These are phyloP conservation scores for Vitellaria paradoxa DNA, from an alignment of 179 eudicot genomes.

Conservation along the genomic window DNA sequence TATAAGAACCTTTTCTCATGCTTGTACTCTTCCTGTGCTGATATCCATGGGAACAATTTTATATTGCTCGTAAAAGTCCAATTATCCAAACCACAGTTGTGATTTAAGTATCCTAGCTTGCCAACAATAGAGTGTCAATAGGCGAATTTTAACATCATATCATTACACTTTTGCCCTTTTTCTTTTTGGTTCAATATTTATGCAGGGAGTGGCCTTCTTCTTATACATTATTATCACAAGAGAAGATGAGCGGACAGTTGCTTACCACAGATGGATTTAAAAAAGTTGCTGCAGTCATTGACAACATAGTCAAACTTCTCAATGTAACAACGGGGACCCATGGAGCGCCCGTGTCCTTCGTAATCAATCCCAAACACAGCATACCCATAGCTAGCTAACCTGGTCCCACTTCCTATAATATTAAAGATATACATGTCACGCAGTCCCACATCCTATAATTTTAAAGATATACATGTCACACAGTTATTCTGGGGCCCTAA, in stretches of 20 bases:
- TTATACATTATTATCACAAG: too few species aligned
- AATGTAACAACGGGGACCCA: conserved; percentile 91
- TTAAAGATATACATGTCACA: too few species aligned
- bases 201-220: too few species aligned
- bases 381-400: conserved; percentile 75
- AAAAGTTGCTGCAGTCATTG: conserved; percentile 66
- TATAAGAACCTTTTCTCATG: conserved; percentile 73
- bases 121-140: too few species aligned
- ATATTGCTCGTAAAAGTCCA: neutral
- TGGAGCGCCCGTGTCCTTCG: conserved; percentile 91
- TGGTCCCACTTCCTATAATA: conserved; percentile 17
- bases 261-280: conserved; percentile 83
- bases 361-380: conserved; percentile 92
- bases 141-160: too few species aligned
- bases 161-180: too few species aligned
- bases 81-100: too few species aligned
- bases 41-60: neutral
- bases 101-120: too few species aligned
- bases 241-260: neutral
- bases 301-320: conserved; percentile 76
- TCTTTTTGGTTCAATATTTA: too few species aligned
- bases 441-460: too few species aligned
- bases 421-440: too few species aligned
- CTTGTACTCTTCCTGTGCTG: conserved; percentile 72
- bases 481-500: too few species aligned